Evolutionary conservation across 345 rosid species (phyloP).

Genomic region (Hypericum perforatum): DNA sequence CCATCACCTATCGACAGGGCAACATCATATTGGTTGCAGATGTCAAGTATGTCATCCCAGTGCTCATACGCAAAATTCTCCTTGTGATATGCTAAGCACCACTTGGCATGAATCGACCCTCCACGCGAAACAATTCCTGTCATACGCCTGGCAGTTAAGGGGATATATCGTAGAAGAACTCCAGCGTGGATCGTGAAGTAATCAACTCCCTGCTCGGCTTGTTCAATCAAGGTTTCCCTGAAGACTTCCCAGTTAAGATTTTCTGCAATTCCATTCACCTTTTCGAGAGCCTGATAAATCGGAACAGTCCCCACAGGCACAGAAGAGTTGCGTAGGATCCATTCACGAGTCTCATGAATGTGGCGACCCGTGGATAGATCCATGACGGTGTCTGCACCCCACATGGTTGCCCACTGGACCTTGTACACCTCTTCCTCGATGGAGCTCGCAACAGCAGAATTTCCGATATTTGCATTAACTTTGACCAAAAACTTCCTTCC

Average conservation of each 20-base stretch:
- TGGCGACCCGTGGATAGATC: constrained; percentile 97
- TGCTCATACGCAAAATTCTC: constrained; percentile 98
- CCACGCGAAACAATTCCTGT: constrained; percentile 96
- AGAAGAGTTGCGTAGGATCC: constrained; percentile 89
- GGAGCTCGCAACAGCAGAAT: constrained; percentile 91
- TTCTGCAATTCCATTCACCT: constrained; percentile 86
- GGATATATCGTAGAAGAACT: constrained; percentile 80
- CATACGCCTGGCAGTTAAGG: constrained; percentile 90
- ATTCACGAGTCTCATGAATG: constrained; percentile 96
- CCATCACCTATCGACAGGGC: constrained; percentile 97
- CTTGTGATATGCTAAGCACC: constrained; percentile 92
- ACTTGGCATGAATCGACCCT: constrained; percentile 96
- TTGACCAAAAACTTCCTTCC: constrained; percentile 95
- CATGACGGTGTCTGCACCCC: constrained; percentile 99
- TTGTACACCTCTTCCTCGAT: constrained; percentile 97
- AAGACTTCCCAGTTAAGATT: constrained; percentile 90
- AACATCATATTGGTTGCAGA: constrained; percentile 91
- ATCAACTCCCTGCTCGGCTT: constrained; percentile 98
- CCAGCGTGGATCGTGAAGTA: constrained; percentile 98
- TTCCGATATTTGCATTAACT: constrained; percentile 96
- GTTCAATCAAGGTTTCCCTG: constrained; percentile 85
- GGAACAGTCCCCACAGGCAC: constrained; percentile 98
- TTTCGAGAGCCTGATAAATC: constrained; percentile 96
- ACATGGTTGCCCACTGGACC: constrained; percentile 99
- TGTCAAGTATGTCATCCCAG: constrained; percentile 97